Percentiles rank a stretch among this genome's conserved stretches.
Conservation (phyloP, 805 yeast species). For the Starmerella etchellsii region DNA sequence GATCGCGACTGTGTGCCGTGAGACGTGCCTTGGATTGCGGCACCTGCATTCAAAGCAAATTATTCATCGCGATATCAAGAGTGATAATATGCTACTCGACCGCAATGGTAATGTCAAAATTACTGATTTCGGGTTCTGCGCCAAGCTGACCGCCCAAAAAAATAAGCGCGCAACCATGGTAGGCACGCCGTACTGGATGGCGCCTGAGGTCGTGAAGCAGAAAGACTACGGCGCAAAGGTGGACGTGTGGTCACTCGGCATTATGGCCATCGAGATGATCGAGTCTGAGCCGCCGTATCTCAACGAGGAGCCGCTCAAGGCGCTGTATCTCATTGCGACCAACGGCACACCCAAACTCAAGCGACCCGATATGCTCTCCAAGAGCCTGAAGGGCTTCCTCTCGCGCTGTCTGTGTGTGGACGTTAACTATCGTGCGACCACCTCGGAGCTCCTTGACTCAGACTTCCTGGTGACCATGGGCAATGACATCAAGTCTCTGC, state of each 20-base stretch:
- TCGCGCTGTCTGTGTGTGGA: slow-evolving; percentile 90
- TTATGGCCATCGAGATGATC: slow-evolving; percentile 96
- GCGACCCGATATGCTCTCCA: slow-evolving; percentile 54
- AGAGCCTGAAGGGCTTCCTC: slow-evolving; percentile 70
- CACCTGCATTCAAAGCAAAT: slow-evolving; percentile 85
- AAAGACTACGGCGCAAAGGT: slow-evolving; percentile 95
- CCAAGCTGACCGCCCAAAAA: slow-evolving; percentile 60
- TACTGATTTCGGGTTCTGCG: slow-evolving; percentile 87
- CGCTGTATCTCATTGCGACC: slow-evolving; percentile 62
- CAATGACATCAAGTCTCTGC: slow-evolving; percentile 24
- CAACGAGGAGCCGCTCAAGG: slow-evolving; percentile 79
- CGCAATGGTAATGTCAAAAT: slow-evolving; percentile 76
- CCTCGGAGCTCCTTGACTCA: slow-evolving; percentile 76
- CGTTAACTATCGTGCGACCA: slow-evolving; percentile 77
- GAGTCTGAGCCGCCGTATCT: slow-evolving; percentile 98
- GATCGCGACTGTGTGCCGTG: slow-evolving; percentile 81
- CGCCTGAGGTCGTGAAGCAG: slow-evolving; percentile 92
- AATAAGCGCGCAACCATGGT: slow-evolving; percentile 75
- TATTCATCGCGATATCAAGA: slow-evolving; percentile 92
- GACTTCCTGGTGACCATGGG: slow-evolving; percentile 32
- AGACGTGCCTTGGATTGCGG: slow-evolving; percentile 80
- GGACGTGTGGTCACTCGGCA: slow-evolving; percentile 96
- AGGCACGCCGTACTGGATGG: slow-evolving; percentile 97
- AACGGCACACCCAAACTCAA: slow-evolving; percentile 71
- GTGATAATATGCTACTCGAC: slow-evolving; percentile 83